Evolutionary conservation across 805 yeast genomes (phyloP).

Genomic region (Yamadazyma kitorensis): DNA sequence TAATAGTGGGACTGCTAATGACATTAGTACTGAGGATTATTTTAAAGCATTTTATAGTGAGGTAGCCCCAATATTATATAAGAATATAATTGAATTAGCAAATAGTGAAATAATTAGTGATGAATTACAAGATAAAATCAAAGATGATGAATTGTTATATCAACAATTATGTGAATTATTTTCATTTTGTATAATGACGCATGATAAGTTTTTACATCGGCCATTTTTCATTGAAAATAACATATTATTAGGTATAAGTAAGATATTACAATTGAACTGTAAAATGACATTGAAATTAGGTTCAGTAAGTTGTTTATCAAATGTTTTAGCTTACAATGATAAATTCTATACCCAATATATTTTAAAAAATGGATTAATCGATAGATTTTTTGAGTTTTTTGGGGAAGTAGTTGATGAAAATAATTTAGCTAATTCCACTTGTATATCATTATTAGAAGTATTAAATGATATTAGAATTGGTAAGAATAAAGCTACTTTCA

Average conservation of each 20-base stretch:
- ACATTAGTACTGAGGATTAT: constrained; percentile 42
- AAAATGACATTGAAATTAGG: constrained; percentile 59
- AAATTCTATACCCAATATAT: constrained; percentile 56
- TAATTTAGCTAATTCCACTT: constrained; percentile 70
- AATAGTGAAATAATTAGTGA: constrained; percentile 6
- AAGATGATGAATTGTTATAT: constrained; percentile 41
- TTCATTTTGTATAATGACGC: constrained; percentile 64
- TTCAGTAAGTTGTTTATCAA: constrained; percentile 66
- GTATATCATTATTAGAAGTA: constrained; percentile 64
- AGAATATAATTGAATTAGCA: constrained; percentile 41
- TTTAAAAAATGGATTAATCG: constrained; percentile 51
- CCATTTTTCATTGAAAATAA: constrained; percentile 61
- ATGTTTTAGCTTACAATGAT: constrained; percentile 61
- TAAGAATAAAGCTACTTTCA: constrained; percentile 9
- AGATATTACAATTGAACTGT: constrained; percentile 41
- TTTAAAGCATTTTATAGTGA: constrained; percentile 58
- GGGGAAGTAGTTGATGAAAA: constrained; percentile 47
- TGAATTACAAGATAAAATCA: constrained; percentile 5
- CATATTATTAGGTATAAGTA: constrained; percentile 54
- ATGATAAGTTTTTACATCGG: constrained; percentile 54
- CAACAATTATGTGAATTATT: constrained; percentile 70
- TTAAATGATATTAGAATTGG: constrained; percentile 24
- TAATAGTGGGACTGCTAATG: constrained; percentile 11
- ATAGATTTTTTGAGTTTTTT: constrained; percentile 48
- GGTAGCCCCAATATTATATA: constrained; percentile 59